phyloP scores from a whole-genome alignment of 768 basidiomycete species.

The Russula sp. region DNA sequence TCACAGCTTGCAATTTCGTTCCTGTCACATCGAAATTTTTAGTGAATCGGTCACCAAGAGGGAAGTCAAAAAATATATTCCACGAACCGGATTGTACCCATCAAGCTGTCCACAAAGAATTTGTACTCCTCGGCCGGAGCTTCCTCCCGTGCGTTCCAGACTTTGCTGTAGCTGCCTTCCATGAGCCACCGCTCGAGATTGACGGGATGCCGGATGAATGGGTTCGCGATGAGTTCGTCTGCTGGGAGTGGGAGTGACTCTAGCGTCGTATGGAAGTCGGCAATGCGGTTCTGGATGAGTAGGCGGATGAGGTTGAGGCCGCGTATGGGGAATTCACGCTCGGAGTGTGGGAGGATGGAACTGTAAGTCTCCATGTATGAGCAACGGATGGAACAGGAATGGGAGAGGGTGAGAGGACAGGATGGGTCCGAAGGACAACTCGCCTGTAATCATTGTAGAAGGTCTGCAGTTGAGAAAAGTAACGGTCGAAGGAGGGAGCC shows the following conservation, averaged over 20 bases:
- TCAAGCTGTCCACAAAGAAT: conserved; percentile 88
- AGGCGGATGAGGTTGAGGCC: conserved; percentile 94
- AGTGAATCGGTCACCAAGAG: not conserved
- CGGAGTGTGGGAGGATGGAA: conserved; percentile 73
- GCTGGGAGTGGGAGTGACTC: conserved; percentile 79
- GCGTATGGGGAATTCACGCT: conserved; percentile 82
- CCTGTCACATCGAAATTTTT: conserved; percentile 41
- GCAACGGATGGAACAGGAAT: not conserved
- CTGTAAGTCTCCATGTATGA: conserved; percentile 38
- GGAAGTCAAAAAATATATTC: not conserved
- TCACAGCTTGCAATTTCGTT: conserved; percentile 98
- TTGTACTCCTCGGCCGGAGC: conserved; percentile 94
- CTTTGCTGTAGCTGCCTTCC: conserved; percentile 98
- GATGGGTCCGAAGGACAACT: conserved; percentile 9
- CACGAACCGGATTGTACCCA: conserved; percentile 86
- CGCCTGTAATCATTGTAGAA: conserved; percentile 88
- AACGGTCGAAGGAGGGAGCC: conserved; percentile 91
- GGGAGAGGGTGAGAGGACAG: not conserved
- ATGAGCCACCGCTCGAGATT: conserved; percentile 96
- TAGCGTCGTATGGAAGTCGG: conserved; percentile 95
- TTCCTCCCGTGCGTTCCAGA: conserved; percentile 92
- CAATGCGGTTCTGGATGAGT: conserved; percentile 92
- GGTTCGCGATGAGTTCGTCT: conserved; percentile 63
- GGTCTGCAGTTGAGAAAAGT: conserved; percentile 85
- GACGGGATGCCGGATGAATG: conserved; percentile 79